Evolutionary conservation across 2,329 filamentous ascomycete species (phyloP), one percentile per base, ranked within the genome.

Genomic region (Cercospora zeina): DNA sequence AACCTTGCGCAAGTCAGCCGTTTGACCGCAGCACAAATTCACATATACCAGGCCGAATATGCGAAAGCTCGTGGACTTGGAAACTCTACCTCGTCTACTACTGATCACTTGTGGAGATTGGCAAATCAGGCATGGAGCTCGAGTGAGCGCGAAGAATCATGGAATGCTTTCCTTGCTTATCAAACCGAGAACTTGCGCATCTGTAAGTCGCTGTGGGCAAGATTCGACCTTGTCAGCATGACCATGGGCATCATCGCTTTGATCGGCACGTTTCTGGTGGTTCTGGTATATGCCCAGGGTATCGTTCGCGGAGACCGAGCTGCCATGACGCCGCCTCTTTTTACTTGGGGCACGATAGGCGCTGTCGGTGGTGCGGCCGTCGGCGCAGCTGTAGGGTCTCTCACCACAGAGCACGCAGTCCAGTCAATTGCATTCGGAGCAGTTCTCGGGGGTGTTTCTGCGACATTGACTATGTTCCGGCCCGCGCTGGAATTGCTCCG

Each of bases 211-310:
- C 80, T 97, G 14, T 99, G 95, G 95, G 92, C 95, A 21, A 86
- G 90, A 36, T 99, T 99, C 69, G 91, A 99, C 74, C 81, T 96
- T 19, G 82, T 86, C 1, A 90, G 89, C 73, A 99, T 99, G 92
- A 72, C 89, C 13, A 82, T 89, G 65, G 95, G 95, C 51, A 86
- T 97, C 37, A 74, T 76, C 0, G 84, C 96, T 58, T 84, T 96
- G 65, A 81, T 85, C 2, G 77, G 85, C 24, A 87, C 89, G 2
- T 82, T 97, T 21, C 67, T 87, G 1, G 77, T 89, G 4, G 80
- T 97, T 56, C 79, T 89, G 0, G 78, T 93, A 54, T 97, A 96
- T 75, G 87, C 90, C 8, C 80, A 85, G 61, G 65, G 54, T 14
- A 80, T 82, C 7, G 73, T 86, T 39, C 77, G 76, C 30, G 80